Base-by-base conservation (phyloP, 2,329 filamentous ascomycete genomes). In the Ascomycota sp. region DNA sequence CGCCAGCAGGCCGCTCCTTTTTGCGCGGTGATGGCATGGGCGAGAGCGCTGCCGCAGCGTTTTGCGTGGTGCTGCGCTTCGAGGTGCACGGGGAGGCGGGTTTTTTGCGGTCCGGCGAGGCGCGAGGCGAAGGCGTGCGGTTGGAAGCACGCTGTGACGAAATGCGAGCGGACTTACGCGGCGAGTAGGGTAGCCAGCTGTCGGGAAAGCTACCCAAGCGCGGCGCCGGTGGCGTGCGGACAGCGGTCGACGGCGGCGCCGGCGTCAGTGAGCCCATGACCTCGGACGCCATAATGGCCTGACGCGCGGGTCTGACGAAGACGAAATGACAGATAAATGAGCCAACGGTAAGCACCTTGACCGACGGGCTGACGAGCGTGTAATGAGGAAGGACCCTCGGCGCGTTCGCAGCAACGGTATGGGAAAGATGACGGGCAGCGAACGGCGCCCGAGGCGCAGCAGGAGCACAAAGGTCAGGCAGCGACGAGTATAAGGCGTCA, bases 131-230 rank as follows among this genome's bases (percentile, higher is more conserved):
- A 15, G 69, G 67, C 2, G 69, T 74, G 48, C 61, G 62, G 43
- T 59, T 52, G 35, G 52, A 42, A 27, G 52, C 43, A 38, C 60
- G 59, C 41, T 71, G 64, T 25, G 61, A 59, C 33, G 67, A 68
- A 40, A 79, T 62, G 39, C 75, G 66, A 35, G 65, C 63, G 4
- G 72, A 77, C 43, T 77, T 75, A 48, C 75, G 67, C 32, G 75
- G 72, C 35, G 73, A 70, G 45, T 72, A 83, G 27, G 77, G 77
- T 43, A 79, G 66, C 60, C 74, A 83, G 37, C 60, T 54, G 51
- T 85, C 77, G 39, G 63, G 59, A 42, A 61, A 70, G n/a, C n/a
- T n/a, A 23, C 76, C 77, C 44, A 71, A 65, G 34, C 65, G 65
- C 28, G 78, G 78, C 32, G 77, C 72, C 25, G 67, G 65, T 35